Evolutionary conservation across 495 filamentous ascomycete species (phyloP).

Genomic region (Acidomyces sp.): DNA sequence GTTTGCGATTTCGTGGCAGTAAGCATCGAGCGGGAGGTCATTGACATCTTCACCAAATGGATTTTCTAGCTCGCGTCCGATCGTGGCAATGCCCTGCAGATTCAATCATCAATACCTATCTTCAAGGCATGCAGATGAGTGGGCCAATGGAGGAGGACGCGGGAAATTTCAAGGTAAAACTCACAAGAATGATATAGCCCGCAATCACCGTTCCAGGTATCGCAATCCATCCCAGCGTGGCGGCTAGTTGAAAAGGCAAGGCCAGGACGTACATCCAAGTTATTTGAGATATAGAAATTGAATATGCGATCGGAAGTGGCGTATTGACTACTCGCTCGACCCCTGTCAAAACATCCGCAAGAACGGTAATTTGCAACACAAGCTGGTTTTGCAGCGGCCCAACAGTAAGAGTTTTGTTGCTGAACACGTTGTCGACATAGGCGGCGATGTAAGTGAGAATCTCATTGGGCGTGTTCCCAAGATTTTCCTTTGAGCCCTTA

Average conservation of each 20-base stretch:
- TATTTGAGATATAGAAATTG: constrained; percentile 74
- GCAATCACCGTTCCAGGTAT: constrained; percentile 66
- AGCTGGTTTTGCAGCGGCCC: constrained; percentile 24
- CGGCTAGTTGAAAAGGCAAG: constrained; percentile 71
- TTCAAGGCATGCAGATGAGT: too few species aligned
- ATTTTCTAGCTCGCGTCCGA: constrained; percentile 79
- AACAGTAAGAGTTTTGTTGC: constrained; percentile 42
- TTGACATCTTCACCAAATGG: constrained; percentile 82
- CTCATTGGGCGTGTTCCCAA: constrained; percentile 27
- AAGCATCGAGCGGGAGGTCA: constrained; percentile 66
- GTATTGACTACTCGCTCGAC: constrained; percentile 76
- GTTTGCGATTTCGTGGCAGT: constrained; percentile 54
- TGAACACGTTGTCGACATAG: constrained; percentile 20
- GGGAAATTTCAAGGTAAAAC: too few species aligned
- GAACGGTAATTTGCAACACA: constrained; percentile 30
- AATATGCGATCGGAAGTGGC: constrained; percentile 71
- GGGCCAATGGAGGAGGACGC: too few species aligned
- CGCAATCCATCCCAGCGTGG: constrained; percentile 54
- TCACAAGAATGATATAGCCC: constrained; percentile 81
- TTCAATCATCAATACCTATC: too few species aligned
- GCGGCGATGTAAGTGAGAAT: constrained; percentile 24
- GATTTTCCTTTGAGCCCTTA: constrained; percentile 26
- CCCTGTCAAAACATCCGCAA: constrained; percentile 63
- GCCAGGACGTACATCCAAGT: constrained; percentile 76
- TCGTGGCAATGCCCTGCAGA: constrained; percentile 77